These are phyloP conservation scores for Penicillium sp. DNA, from an alignment of 2,329 filamentous ascomycete genomes.

Conservation along the genomic window DNA sequence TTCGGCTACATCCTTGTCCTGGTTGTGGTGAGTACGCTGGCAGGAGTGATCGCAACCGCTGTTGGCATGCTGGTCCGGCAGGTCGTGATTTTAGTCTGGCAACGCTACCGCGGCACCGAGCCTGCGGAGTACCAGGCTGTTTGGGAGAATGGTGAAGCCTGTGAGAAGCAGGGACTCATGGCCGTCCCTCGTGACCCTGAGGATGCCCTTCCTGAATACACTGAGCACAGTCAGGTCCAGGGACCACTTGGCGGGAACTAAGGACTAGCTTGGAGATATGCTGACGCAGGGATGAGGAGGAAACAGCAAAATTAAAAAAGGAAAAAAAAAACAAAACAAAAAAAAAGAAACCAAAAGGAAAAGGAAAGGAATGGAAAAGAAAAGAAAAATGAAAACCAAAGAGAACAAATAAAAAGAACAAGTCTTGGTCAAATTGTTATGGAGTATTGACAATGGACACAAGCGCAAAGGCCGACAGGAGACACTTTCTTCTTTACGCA, in stretches of 20 bases:
- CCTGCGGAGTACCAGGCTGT: constrained; percentile 26
- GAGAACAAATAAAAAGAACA: no score
- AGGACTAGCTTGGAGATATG: neutral
- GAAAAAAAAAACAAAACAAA: no score
- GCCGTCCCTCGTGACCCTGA: constrained; percentile 23
- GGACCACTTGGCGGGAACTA: constrained; percentile 34
- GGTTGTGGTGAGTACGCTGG: constrained; percentile 45
- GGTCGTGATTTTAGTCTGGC: constrained; percentile 45
- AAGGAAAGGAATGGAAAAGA: neutral
- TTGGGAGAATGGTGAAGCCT: constrained; percentile 36
- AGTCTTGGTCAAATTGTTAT: no score
- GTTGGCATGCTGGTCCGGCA: constrained; percentile 49
- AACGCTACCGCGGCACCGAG: constrained; percentile 36
- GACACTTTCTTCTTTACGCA: no score
- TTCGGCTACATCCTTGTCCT: constrained; percentile 45
- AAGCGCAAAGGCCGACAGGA: no score
- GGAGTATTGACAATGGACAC: no score
- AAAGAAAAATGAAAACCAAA: neutral
- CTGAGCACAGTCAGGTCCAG: constrained; percentile 29
- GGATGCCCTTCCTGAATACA: constrained; percentile 39
- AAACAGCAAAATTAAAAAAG: neutral
- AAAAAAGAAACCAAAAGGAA: neutral
- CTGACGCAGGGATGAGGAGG: no score
- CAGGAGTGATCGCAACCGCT: constrained; percentile 45
- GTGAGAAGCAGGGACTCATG: constrained; percentile 46